Evolutionary conservation across 1,284 basidiomycete species (phyloP).

Genomic region (Trametes versicolor): DNA sequence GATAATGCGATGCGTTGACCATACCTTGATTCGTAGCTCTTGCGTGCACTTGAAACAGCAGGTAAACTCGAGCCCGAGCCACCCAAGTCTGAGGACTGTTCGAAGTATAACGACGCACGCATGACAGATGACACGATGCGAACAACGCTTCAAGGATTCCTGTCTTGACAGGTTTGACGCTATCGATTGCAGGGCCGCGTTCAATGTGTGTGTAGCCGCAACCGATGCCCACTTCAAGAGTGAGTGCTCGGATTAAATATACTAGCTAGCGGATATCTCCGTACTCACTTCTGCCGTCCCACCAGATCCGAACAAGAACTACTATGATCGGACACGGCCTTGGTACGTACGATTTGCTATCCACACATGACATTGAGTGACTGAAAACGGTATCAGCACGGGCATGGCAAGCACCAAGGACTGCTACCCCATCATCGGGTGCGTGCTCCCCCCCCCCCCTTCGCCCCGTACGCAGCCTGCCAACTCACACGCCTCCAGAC

Average conservation of each 20-base stretch:
- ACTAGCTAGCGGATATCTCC: too few relatives aligned
- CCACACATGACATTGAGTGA: background rate
- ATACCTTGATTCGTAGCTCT: constrained; percentile 21
- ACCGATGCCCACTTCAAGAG: constrained; percentile 30
- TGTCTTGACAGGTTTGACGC: constrained; percentile 49
- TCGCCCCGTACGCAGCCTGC: background rate
- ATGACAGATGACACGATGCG: constrained; percentile 43
- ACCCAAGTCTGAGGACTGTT: background rate
- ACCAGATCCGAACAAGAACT: constrained; percentile 31
- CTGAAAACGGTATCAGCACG: constrained; percentile 19
- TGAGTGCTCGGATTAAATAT: background rate
- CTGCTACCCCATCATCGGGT: constrained; percentile 43
- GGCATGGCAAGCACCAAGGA: constrained; percentile 32
- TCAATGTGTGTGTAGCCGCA: constrained; percentile 47
- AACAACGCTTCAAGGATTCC: constrained; percentile 39
- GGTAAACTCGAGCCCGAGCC: background rate
- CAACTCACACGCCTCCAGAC: constrained; percentile 44
- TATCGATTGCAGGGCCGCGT: constrained; percentile 52
- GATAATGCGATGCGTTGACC: constrained; percentile 60
- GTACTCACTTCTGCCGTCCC: background rate
- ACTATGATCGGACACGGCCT: constrained; percentile 40
- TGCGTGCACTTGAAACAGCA: constrained; percentile 44
- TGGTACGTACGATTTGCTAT: constrained; percentile 30
- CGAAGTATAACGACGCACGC: background rate
- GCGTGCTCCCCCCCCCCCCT: background rate